Evolutionary conservation across 805 yeast species (phyloP).

Genomic region (Alloascoidea africana): DNA sequence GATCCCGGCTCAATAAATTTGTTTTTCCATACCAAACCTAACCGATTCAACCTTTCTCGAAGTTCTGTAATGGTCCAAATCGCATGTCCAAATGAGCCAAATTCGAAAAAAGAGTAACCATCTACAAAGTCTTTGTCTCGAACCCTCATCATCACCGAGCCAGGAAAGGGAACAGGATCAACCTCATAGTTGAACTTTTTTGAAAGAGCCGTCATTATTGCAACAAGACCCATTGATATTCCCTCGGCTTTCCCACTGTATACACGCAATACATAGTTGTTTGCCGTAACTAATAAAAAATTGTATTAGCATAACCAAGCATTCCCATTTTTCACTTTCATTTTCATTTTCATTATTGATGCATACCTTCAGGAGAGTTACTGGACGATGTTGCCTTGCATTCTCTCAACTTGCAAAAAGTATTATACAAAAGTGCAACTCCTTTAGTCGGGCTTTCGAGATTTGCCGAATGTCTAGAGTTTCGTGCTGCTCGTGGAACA

Average conservation of each 20-base stretch:
- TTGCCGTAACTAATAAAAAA: background rate
- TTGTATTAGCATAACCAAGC: no score
- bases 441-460: background rate
- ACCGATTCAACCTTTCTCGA: background rate
- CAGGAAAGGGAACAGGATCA: background rate
- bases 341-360: no score
- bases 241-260: background rate
- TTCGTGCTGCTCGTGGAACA: background rate
- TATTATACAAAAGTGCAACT: background rate
- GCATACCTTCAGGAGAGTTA: no score
- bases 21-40: background rate
- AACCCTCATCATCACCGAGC: background rate
- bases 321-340: no score
- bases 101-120: background rate
- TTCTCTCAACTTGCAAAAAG: background rate
- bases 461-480: background rate
- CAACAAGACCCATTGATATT: background rate
- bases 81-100: background rate
- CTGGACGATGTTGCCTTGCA: no score
- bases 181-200: background rate
- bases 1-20: background rate
- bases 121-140: background rate
- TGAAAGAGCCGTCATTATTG: background rate
- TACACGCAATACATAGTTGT: background rate
- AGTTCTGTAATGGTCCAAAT: background rate